phyloP scores from a whole-genome alignment of 139 green algal species.

The Coelastrella sp. region DNA sequence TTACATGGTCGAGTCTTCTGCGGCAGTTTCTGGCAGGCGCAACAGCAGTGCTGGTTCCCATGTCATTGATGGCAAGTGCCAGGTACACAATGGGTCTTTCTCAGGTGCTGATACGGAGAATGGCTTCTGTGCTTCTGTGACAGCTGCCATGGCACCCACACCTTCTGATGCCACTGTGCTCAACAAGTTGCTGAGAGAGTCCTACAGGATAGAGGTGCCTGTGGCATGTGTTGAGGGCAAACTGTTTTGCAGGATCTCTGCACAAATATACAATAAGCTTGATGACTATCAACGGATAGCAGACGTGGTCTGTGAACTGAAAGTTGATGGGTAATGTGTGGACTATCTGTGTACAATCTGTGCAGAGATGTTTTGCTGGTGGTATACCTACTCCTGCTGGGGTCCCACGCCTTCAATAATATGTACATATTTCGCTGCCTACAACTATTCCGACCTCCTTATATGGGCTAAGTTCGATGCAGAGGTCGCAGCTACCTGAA shows the following conservation, averaged over 20 bases:
- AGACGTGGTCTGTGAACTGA: constrained; percentile 10
- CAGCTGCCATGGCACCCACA: neutral
- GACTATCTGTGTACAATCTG: too few relatives aligned
- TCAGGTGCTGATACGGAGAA: neutral
- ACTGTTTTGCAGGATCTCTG: constrained; percentile 49
- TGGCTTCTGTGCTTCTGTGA: neutral
- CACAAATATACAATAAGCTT: constrained; percentile 50
- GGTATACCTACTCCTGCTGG: too few relatives aligned
- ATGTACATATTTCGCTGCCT: too few relatives aligned
- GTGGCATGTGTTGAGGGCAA: constrained; percentile 18
- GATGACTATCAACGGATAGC: constrained; percentile 33
- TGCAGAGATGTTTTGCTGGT: too few relatives aligned
- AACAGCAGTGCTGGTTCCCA: neutral
- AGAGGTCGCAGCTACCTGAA: too few relatives aligned
- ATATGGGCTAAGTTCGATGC: too few relatives aligned
- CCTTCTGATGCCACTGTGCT: constrained; percentile 28
- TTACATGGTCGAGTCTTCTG: neutral
- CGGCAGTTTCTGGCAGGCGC: neutral
- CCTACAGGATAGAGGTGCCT: constrained; percentile 52
- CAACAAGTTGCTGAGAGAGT: constrained; percentile 35
- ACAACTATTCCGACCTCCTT: too few relatives aligned
- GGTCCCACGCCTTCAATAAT: too few relatives aligned
- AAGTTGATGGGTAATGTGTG: too few relatives aligned
- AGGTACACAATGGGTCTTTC: neutral
- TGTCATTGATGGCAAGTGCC: neutral